phyloP scores from a whole-genome alignment of 352 stramenopile genomes.

The Phytophthora sp. region DNA sequence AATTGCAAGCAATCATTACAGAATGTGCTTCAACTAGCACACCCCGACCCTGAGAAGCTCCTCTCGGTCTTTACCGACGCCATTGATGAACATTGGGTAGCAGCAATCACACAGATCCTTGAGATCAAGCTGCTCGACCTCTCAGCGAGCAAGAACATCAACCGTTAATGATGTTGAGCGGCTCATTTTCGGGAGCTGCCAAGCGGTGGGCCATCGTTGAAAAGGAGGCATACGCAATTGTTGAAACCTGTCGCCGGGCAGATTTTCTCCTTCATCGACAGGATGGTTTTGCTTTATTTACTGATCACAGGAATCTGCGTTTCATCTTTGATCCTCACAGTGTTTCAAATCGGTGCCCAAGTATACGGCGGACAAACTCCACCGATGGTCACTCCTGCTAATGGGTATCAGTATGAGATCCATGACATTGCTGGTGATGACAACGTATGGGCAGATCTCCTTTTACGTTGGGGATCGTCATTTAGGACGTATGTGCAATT shows the following conservation, averaged over 20 bases:
- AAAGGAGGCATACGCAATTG: too few species aligned
- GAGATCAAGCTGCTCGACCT: too few species aligned
- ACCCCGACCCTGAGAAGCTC: too few species aligned
- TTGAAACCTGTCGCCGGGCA: background rate
- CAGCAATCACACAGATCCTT: too few species aligned
- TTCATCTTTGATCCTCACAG: background rate
- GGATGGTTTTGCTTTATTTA: background rate
- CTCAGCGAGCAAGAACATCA: background rate
- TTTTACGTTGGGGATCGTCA: conserved; percentile 4
- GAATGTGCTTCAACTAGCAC: too few species aligned
- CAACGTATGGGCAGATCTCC: conserved; percentile 12
- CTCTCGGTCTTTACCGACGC: too few species aligned
- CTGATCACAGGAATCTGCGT: background rate
- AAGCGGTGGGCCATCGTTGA: background rate
- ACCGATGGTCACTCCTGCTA: background rate
- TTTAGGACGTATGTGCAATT: conserved; percentile 6
- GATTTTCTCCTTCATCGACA: background rate
- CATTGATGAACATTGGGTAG: too few species aligned
- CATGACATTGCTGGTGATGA: conserved; percentile 11
- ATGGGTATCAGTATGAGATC: conserved; percentile 18
- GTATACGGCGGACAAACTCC: background rate
- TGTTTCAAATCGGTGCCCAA: background rate
- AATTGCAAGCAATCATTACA: too few species aligned
- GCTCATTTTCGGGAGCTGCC: background rate
- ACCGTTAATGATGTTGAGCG: background rate